phyloP scores from a whole-genome alignment of 2,329 filamentous ascomycete species.

The Fusarium cicatricum region DNA sequence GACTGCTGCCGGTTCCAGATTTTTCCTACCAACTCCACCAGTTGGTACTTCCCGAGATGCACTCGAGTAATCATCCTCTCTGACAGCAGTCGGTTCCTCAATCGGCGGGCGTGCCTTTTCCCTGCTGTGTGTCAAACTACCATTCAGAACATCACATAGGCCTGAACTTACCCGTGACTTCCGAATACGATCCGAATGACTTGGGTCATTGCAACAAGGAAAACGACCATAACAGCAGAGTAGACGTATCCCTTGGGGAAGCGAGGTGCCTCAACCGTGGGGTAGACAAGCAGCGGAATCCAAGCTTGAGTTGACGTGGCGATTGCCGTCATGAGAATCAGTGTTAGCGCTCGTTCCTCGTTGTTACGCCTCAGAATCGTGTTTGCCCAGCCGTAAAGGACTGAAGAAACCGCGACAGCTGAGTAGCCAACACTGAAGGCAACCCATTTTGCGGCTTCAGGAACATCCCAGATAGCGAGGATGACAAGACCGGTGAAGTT shows the following conservation, averaged over 20 bases:
- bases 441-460: conserved; percentile 31
- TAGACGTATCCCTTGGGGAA: conserved; percentile 30
- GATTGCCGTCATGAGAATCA: conserved; percentile 30
- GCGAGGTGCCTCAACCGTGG: conserved; percentile 24
- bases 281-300: conserved; percentile 29
- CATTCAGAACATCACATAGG: neutral
- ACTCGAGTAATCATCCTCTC: neutral
- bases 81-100: neutral
- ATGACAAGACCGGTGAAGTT: conserved; percentile 31
- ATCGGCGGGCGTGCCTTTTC: conserved; percentile 7
- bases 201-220: conserved; percentile 24
- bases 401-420: conserved; percentile 25
- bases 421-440: conserved; percentile 30
- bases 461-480: conserved; percentile 24
- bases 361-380: conserved; percentile 25
- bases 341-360: conserved; percentile 23
- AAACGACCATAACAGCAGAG: conserved; percentile 23
- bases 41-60: neutral
- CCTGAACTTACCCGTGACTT: conserved; percentile 17
- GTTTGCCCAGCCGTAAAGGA: conserved; percentile 32
- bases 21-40: neutral
- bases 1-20: neutral
- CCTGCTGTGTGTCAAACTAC: neutral
- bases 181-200: conserved; percentile 25
- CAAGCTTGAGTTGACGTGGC: conserved; percentile 27